Conservation (phyloP, 2,329 filamentous ascomycete genomes). For the Venturia aucupariae region DNA sequence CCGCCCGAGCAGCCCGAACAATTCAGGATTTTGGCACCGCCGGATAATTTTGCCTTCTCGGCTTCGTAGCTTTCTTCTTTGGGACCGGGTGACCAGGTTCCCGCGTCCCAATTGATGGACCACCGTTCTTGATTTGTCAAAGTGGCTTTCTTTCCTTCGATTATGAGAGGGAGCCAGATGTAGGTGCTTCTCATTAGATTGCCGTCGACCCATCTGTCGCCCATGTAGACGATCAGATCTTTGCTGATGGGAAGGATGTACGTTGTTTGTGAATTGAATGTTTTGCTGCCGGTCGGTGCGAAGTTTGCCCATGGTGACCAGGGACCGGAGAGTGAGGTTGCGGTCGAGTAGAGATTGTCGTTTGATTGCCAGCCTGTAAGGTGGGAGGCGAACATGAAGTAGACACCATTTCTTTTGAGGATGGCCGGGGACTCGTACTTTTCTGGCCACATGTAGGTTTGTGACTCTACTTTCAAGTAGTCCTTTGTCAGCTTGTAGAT, state of each 20-base stretch:
- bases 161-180: constrained; percentile 52
- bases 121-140: constrained; percentile 47
- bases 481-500: constrained; percentile 49
- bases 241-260: constrained; percentile 44
- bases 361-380: constrained; percentile 45
- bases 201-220: constrained; percentile 55
- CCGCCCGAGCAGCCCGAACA: constrained; percentile 46
- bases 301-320: constrained; percentile 55
- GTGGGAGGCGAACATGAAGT: constrained; percentile 18
- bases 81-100: constrained; percentile 37
- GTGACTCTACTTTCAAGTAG: constrained; percentile 43
- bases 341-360: constrained; percentile 55
- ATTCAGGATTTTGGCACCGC: constrained; percentile 36
- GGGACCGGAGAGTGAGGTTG: constrained; percentile 47
- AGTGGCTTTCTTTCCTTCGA: constrained; percentile 43
- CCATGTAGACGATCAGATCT: constrained; percentile 48
- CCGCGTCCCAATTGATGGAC: constrained; percentile 36
- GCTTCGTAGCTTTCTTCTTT: constrained; percentile 43
- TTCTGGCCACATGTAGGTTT: constrained; percentile 44
- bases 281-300: constrained; percentile 47
- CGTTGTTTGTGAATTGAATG: constrained; percentile 52
- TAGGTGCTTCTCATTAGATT: constrained; percentile 55
- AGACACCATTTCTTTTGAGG: constrained; percentile 47
- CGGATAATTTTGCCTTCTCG: constrained; percentile 37
- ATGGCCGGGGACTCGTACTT: constrained; percentile 55